Percentiles rank a stretch among this genome's conserved stretches.
phyloP scores from a whole-genome alignment of 73 alveolate species.

The Paraurostyla sp. region DNA sequence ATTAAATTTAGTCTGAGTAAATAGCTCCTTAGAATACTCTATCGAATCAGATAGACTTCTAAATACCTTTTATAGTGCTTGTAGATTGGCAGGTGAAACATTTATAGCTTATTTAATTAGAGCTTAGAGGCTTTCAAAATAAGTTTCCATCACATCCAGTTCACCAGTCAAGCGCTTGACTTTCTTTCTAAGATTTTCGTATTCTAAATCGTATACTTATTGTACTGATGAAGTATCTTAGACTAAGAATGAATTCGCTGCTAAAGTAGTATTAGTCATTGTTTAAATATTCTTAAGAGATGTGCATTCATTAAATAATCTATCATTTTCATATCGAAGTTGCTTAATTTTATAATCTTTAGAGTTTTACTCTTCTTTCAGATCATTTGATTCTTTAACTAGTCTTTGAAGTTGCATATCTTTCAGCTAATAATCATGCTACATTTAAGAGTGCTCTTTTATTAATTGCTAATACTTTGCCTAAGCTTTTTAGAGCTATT shows the following conservation, averaged over 20 bases:
- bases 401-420: constrained; percentile 27
- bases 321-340: constrained; percentile 40
- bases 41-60: constrained; percentile 14
- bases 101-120: constrained; percentile 1
- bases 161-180: constrained; percentile 50
- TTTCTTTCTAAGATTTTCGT: constrained; percentile 33
- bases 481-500: background rate
- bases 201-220: background rate
- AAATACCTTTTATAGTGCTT: constrained; percentile 12
- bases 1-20: background rate
- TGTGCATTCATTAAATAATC: constrained; percentile 30
- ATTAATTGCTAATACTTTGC: constrained; percentile 5
- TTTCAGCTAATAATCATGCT: constrained; percentile 31
- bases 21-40: constrained; percentile 17
- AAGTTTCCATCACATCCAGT: constrained; percentile 40
- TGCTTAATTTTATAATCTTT: constrained; percentile 25
- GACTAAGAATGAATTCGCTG: background rate
- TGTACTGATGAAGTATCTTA: background rate
- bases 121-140: constrained; percentile 25
- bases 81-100: background rate
- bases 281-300: constrained; percentile 1
- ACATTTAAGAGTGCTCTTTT: constrained; percentile 14
- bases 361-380: constrained; percentile 32
- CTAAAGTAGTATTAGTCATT: background rate
- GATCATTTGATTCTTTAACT: background rate